Evolutionary conservation across 768 basidiomycete genomes (phyloP).

Genomic region (Rhizopogon salebrosus): DNA sequence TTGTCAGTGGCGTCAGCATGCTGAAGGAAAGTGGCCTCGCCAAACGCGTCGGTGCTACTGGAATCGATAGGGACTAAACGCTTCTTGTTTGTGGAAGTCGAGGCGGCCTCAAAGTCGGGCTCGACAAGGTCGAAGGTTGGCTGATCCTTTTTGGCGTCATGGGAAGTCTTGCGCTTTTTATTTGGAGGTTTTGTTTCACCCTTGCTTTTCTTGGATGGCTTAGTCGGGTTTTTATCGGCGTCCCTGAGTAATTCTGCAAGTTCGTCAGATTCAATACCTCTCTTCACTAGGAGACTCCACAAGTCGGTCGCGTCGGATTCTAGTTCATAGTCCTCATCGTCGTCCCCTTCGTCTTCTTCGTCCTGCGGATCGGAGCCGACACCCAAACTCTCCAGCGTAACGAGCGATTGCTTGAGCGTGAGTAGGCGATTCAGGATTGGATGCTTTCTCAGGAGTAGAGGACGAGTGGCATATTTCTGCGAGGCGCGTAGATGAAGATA

Average conservation of each 20-base stretch:
- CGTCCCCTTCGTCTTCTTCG: conserved; percentile 42
- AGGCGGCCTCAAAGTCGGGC: conserved; percentile 49
- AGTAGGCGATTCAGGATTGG: conserved; percentile 76
- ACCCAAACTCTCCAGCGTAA: conserved; percentile 81
- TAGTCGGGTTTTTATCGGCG: conserved; percentile 23
- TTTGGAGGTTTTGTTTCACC: conserved; percentile 38
- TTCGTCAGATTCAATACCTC: conserved; percentile 40
- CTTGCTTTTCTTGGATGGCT: conserved; percentile 14
- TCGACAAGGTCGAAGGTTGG: conserved; percentile 75
- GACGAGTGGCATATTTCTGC: conserved; percentile 56
- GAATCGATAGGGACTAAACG: conserved; percentile 15
- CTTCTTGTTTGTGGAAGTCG: conserved; percentile 19
- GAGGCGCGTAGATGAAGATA: conserved; percentile 83
- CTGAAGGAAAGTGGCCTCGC: conserved; percentile 68
- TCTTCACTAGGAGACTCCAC: conserved; percentile 36
- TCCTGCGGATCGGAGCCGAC: conserved; percentile 50
- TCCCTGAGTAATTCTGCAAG: conserved; percentile 55
- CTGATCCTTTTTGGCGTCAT: conserved; percentile 13
- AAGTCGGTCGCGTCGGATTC: conserved; percentile 35
- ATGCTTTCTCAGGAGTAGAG: conserved; percentile 58
- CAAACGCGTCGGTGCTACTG: conserved; percentile 40
- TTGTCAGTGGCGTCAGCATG: conserved; percentile 81
- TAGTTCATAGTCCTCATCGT: conserved; percentile 23
- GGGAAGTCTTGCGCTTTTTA: conserved; percentile 54
- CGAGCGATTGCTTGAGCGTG: conserved; percentile 75